Evolutionary conservation across 768 basidiomycete species (phyloP).

Genomic region (Hypholoma fasciculare): DNA sequence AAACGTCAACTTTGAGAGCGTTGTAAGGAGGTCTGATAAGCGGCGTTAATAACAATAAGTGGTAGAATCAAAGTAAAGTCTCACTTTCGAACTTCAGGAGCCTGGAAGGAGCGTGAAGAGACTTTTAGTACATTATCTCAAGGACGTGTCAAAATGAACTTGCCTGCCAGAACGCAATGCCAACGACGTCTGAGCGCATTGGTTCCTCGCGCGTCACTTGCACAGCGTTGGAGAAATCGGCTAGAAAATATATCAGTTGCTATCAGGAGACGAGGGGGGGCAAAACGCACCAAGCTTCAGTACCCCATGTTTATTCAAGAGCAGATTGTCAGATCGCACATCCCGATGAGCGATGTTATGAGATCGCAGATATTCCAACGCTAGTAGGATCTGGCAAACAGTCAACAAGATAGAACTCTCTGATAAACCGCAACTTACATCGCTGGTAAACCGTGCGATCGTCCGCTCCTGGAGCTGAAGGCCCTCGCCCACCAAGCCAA

Average conservation of each 20-base stretch:
- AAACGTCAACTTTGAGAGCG: slow-evolving; percentile 73
- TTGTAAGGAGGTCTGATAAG: slow-evolving; percentile 62
- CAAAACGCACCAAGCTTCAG: slow-evolving; percentile 68
- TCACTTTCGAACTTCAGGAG: slow-evolving; percentile 76
- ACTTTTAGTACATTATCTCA: background rate
- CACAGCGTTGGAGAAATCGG: slow-evolving; percentile 81
- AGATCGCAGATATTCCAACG: slow-evolving; percentile 63
- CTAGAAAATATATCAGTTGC: slow-evolving; percentile 31
- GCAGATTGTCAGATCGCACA: slow-evolving; percentile 79
- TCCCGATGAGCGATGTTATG: slow-evolving; percentile 80
- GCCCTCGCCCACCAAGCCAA: slow-evolving; percentile 62
- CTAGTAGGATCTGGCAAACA: slow-evolving; percentile 54
- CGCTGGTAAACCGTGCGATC: slow-evolving; percentile 73
- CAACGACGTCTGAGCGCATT: slow-evolving; percentile 56
- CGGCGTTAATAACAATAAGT: background rate
- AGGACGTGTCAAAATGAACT: background rate
- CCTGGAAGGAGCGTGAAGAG: slow-evolving; percentile 32
- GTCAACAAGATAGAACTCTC: slow-evolving; percentile 3
- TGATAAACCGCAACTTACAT: slow-evolving; percentile 49
- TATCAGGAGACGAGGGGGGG: background rate
- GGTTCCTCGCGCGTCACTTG: slow-evolving; percentile 53
- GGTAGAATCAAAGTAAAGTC: slow-evolving; percentile 20
- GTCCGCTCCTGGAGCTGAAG: slow-evolving; percentile 66
- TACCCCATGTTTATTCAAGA: slow-evolving; percentile 67
- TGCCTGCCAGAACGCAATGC: slow-evolving; percentile 82